Evolutionary conservation across 345 rosid genomes (phyloP), one percentile per base, ranked within the genome.

Genomic region (Camelina hispida): DNA sequence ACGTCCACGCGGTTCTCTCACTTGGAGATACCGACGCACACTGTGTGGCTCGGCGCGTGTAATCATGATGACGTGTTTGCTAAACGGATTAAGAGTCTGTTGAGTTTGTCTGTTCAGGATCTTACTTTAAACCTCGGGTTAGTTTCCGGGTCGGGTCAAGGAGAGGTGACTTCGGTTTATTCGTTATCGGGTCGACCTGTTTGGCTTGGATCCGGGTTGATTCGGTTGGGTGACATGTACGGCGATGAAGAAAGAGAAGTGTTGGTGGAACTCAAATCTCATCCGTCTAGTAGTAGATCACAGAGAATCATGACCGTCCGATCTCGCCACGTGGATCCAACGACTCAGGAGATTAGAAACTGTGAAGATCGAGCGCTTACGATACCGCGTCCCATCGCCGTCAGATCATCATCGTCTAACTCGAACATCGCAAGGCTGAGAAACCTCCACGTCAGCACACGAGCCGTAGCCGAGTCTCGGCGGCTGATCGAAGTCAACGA

Each of bases 391-490:
- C 84, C 87, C 4, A 71, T 18, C 6, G 69, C 91, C 87, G 87
- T 82, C 23, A 75, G 87, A 79, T 87, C 92, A 0, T 74, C 88
- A 1, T 74, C 88, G 12, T 40, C 43, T 0, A 44, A 69, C 0
- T 70, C 86, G 1, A 52, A 50, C 62, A 83, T 87, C 75, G 76
- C 68, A 68, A 86, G 93, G 79, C 75, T 91, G 20, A 85, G 87
- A 53, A 87, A 81, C 57, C 82, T 88, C 79, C 98, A 93, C 84
- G 80, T 91, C 65, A 82, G 83, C 73, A 89, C 85, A 15, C 86
- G 96, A n/a, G 93, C 97, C 0, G 75, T 87, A 1, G 97, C 92
- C 0, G 97, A 93, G 77, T 85, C 97, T n/a, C 82, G 92, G 50
- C 82, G 93, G 48, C 62, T 89, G 40, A 63, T 80, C 2, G 91